Evolutionary conservation across 441 rosid species (phyloP).

Genomic region (Erodium moschatum): DNA sequence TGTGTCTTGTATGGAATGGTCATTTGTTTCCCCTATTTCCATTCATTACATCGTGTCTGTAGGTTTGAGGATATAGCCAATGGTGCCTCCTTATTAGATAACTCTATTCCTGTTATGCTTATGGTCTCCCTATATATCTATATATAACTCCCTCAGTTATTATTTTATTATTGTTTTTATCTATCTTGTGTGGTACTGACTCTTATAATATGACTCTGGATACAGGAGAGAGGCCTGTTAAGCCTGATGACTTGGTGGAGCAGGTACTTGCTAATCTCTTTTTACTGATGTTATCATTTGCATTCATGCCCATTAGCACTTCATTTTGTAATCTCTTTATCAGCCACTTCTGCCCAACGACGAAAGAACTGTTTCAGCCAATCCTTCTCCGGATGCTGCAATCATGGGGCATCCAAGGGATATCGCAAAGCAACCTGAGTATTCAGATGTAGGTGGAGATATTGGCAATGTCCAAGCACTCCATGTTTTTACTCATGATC

Average conservation of each 20-base stretch:
- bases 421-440: constrained; percentile 17
- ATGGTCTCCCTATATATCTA: not conserved
- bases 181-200: constrained; percentile 2
- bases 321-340: constrained; percentile 28
- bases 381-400: constrained; percentile 44
- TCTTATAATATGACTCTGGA: constrained; percentile 15
- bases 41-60: not conserved
- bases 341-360: constrained; percentile 43
- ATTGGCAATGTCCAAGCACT: constrained; percentile 21
- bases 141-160: not conserved
- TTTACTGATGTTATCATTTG: not conserved
- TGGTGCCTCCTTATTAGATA: not conserved
- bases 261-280: constrained; percentile 32
- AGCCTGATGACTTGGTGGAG: constrained; percentile 28
- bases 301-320: constrained; percentile 17
- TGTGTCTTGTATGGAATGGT: not conserved
- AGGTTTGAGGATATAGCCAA: not conserved
- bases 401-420: constrained; percentile 28
- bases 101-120: not conserved
- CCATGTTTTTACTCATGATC: constrained; percentile 30
- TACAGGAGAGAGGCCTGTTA: constrained; percentile 43
- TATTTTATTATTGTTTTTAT: not conserved
- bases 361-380: constrained; percentile 47
- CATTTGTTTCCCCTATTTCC: not conserved
- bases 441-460: constrained; percentile 28